phyloP scores from a whole-genome alignment of 345 rosid species.

The Pugionium cornutum region DNA sequence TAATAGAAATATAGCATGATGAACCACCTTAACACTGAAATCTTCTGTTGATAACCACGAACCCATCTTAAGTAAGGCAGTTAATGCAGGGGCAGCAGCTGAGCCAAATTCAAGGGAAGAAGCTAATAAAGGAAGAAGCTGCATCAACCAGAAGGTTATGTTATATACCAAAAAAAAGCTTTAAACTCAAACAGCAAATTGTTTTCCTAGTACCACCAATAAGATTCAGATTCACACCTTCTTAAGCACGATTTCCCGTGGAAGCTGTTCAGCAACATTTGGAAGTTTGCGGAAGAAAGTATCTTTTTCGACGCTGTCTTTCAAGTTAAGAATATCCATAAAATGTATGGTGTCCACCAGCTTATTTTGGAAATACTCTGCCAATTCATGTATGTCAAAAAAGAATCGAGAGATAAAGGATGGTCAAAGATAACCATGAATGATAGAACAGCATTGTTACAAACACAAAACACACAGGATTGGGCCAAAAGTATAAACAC shows the following conservation, averaged over 20 bases:
- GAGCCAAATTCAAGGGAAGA: constrained; percentile 98
- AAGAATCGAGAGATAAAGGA: constrained; percentile 17
- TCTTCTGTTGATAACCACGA: constrained; percentile 92
- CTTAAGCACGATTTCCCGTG: constrained; percentile 92
- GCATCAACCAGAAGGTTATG: constrained; percentile 45
- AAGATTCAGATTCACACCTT: constrained; percentile 56
- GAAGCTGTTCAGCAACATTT: constrained; percentile 95
- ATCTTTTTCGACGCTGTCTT: constrained; percentile 95
- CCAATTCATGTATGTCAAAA: constrained; percentile 28
- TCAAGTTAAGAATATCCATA: constrained; percentile 93
- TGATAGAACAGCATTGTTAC: background rate
- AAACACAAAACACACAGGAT: background rate
- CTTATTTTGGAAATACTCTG: constrained; percentile 98
- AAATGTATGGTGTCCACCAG: constrained; percentile 99
- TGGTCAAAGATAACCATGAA: constrained; percentile 12
- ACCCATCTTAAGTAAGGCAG: constrained; percentile 89
- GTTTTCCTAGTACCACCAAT: constrained; percentile 28
- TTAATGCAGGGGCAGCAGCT: constrained; percentile 92
- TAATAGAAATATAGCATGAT: constrained; percentile 22
- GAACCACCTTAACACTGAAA: constrained; percentile 73
- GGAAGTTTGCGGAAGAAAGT: constrained; percentile 97
- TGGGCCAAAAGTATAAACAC: constrained; percentile 5
- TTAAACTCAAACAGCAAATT: constrained; percentile 13
- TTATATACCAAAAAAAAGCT: constrained; percentile 35
- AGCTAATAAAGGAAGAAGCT: constrained; percentile 97